Evolutionary conservation across 2,329 filamentous ascomycete species (phyloP), one percentile per base, ranked within the genome.

Genomic region (Fusarium haematococcum): DNA sequence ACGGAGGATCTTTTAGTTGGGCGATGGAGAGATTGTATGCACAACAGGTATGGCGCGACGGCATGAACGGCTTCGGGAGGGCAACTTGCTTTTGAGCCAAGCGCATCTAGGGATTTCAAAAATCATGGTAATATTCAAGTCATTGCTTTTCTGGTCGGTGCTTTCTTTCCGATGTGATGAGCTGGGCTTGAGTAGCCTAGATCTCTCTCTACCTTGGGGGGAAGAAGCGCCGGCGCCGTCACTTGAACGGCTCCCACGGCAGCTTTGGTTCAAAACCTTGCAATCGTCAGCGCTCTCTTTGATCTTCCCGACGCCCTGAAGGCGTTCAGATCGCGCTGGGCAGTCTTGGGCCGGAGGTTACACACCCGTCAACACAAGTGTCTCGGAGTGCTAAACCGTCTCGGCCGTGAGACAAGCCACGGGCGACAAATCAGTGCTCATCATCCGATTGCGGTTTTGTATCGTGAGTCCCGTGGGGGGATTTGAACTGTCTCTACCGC

Each of bases 221-320:
- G 11, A 23, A 32, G n/a, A 39, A 56, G 48, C 39, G 13, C 45
- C 45, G 2, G 23, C 20, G 23, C 57, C 67, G 39, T 73, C 63
- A 63, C 72, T 74, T 74, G 68, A 70, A 50, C 37, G 32, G 63
- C 43, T 25, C 57, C 63, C 52, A 57, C 52, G 35, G 14, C 33
- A 35, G 30, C 30, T 30, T 14, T 20, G n/a, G 50, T 16, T 35
- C 13, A 30, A 43, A 64, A 32, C 48, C 27, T 54, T 33, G 50
- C 61, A 74, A 79, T 81, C 80, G 81, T 82, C 80, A 82, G 80
- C 65, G 80, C 80, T 82, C 80, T 91, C 89, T 90, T 91, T 91
- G 86, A 84, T 90, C 88, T 80, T 88, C 88, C 87, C 81, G 63
- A 77, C 76, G 73, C 79, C 78, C 65, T 63, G 65, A 50, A 48